Evolutionary conservation across 352 stramenopile species (phyloP).

Genomic region (Globisporangium yorkense): DNA sequence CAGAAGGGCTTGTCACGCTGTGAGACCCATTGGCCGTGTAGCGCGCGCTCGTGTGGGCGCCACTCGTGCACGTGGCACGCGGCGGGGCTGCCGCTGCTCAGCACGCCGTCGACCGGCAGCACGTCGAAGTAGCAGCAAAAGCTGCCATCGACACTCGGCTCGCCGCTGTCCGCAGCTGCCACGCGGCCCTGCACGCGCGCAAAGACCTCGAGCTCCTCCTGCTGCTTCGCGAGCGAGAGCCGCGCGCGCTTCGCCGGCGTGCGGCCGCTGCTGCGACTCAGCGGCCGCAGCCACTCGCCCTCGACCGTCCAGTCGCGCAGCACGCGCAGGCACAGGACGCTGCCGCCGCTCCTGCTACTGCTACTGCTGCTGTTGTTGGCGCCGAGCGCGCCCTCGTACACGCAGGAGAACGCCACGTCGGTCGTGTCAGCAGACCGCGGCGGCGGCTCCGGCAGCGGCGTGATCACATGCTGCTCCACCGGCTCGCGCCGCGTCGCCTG

Average conservation of each 20-base stretch:
- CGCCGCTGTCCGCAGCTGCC: conserved; percentile 12
- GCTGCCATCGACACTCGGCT: conserved; percentile 8
- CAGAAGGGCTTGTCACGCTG: conserved; percentile 14
- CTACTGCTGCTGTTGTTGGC: conserved; percentile 12
- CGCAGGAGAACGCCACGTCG: conserved; percentile 19
- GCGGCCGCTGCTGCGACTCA: background rate
- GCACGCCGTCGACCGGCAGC: conserved; percentile 7
- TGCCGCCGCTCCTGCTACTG: conserved; percentile 18
- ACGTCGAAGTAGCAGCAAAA: conserved; percentile 52
- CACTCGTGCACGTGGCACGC: conserved; percentile 37
- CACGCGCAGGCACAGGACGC: conserved; percentile 37
- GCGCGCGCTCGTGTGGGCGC: background rate
- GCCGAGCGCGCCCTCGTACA: conserved; percentile 45
- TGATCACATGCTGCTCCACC: conserved; percentile 4
- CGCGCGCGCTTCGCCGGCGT: background rate
- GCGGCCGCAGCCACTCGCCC: conserved; percentile 24
- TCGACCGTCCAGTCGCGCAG: conserved; percentile 25
- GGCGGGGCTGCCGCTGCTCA: conserved; percentile 22
- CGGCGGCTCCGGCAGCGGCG: conserved; percentile 1
- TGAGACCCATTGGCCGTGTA: conserved; percentile 3
- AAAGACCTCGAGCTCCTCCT: background rate
- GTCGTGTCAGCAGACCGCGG: too few relatives aligned
- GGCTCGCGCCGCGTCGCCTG: background rate
- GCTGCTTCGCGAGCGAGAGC: background rate
- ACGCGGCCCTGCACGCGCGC: background rate